Conservation (phyloP, 1,284 basidiomycete genomes). For the Takashimella koratensis region DNA sequence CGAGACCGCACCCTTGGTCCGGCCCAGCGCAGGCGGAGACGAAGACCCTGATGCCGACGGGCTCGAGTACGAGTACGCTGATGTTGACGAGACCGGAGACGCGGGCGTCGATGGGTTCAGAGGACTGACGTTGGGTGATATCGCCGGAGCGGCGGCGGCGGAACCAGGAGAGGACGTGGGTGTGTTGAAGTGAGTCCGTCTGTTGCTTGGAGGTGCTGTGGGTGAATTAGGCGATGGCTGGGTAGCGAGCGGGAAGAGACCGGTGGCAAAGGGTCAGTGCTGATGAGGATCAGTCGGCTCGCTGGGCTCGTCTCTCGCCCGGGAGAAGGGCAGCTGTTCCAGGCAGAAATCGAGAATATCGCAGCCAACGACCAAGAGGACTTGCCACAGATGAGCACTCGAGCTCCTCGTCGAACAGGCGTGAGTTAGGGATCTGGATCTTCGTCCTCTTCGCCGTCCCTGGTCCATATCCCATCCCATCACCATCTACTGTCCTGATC, state of each 20-base stretch:
- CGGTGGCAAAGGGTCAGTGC: neutral
- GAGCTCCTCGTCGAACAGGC: conserved; percentile 5
- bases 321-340: conserved; percentile 14
- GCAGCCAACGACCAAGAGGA: conserved; percentile 31
- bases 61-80: conserved; percentile 1
- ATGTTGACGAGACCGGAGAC: conserved; percentile 20
- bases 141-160: neutral
- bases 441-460: no score
- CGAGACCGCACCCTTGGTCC: neutral
- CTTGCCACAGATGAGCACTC: conserved; percentile 14
- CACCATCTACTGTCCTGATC: neutral
- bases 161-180: conserved; percentile 21
- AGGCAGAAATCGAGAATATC: conserved; percentile 25
- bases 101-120: conserved; percentile 19
- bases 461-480: neutral
- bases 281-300: conserved; percentile 25
- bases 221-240: no score
- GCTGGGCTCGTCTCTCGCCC: conserved; percentile 28
- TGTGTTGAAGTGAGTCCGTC: conserved; percentile 32
- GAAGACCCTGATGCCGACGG: neutral
- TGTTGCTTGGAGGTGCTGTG: neutral
- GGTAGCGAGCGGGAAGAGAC: neutral
- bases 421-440: no score
- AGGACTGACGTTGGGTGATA: conserved; percentile 4
- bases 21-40: neutral